Conservation (phyloP, 176 grass and related monocot genomes). For the Musa itinerans region DNA sequence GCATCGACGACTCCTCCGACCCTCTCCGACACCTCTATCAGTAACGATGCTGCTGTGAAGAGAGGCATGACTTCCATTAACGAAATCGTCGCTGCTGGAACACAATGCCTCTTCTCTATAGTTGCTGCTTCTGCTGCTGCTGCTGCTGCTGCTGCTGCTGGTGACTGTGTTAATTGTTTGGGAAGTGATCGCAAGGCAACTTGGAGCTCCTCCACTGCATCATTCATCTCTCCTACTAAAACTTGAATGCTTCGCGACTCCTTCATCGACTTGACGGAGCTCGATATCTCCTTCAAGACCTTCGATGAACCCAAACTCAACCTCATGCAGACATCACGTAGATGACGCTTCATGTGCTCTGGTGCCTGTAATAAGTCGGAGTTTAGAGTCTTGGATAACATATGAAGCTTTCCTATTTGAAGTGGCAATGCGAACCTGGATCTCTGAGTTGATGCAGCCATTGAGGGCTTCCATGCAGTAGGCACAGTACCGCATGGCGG, state of each 20-base stretch:
- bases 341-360: slow-evolving; percentile 22
- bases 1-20: slow-evolving; percentile 50
- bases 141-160: slow-evolving; percentile 17
- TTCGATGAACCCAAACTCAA: slow-evolving; percentile 36
- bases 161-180: slow-evolving; percentile 7
- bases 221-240: slow-evolving; percentile 60
- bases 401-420: neutral
- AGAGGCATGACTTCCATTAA: slow-evolving; percentile 48
- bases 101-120: neutral
- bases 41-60: slow-evolving; percentile 47
- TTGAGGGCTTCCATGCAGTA: slow-evolving; percentile 4
- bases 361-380: slow-evolving; percentile 17
- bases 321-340: slow-evolving; percentile 48
- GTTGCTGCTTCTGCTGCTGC: neutral
- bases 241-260: slow-evolving; percentile 31
- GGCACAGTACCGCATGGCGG: neutral
- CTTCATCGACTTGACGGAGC: slow-evolving; percentile 37
- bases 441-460: neutral
- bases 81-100: neutral
- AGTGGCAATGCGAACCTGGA: no score
- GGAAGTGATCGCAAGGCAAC: slow-evolving; percentile 45
- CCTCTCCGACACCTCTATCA: slow-evolving; percentile 57
- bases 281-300: slow-evolving; percentile 53
- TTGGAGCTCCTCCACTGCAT: slow-evolving; percentile 60
- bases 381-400: neutral